phyloP scores from a whole-genome alignment of 164 flowering plant species.

The Santalum album region DNA sequence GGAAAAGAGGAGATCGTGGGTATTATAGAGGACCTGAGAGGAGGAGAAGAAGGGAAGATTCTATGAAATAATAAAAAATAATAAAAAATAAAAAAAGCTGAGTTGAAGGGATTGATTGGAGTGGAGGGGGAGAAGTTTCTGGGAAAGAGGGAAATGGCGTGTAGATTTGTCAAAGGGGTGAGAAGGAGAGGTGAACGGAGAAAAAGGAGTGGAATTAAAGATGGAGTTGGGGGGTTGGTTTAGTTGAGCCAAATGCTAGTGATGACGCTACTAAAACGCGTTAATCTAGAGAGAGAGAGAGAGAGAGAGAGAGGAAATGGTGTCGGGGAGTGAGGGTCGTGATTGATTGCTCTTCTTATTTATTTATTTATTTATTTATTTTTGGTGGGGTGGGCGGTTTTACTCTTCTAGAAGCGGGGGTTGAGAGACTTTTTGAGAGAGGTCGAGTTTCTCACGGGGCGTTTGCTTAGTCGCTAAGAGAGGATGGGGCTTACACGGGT shows the following conservation, averaged over 20 bases:
- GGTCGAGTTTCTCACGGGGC: not conserved
- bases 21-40: not conserved
- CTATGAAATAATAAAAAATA: too few relatives aligned
- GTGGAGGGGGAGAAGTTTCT: conserved; percentile 22
- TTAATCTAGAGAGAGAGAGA: not conserved
- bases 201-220: not conserved
- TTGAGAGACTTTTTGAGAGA: too few relatives aligned
- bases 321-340: not conserved
- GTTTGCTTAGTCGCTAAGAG: too few relatives aligned
- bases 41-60: conserved; percentile 14
- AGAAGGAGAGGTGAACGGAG: not conserved
- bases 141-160: conserved; percentile 35
- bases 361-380: too few relatives aligned
- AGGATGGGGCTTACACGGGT: too few relatives aligned
- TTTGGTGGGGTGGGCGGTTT: too few relatives aligned
- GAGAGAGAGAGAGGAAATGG: conserved; percentile 4
- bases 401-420: conserved; percentile 8
- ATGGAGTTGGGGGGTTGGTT: not conserved
- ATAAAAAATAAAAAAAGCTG: too few relatives aligned
- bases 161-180: conserved; percentile 32
- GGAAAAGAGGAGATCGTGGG: not conserved
- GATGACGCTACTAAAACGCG: conserved; percentile 10
- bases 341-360: not conserved
- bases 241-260: not conserved
- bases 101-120: not conserved